Evolutionary conservation across 768 basidiomycete genomes (phyloP).

Genomic region (Suillus plorans): DNA sequence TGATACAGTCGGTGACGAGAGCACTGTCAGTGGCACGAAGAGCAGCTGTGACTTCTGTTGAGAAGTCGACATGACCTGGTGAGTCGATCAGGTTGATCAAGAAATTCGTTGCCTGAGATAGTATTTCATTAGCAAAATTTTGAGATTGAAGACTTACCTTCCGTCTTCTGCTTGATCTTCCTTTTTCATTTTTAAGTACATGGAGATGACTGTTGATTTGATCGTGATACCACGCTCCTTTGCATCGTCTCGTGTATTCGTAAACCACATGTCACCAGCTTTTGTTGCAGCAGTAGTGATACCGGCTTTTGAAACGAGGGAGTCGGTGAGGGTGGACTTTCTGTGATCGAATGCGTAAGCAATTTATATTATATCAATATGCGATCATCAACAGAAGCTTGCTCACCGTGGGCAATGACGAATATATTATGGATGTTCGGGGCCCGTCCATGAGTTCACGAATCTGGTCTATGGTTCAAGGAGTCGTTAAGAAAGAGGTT

Average conservation of each 20-base stretch:
- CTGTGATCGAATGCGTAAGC: constrained; percentile 88
- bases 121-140: constrained; percentile 11
- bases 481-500: background rate
- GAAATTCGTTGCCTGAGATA: constrained; percentile 77
- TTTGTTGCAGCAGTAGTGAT: constrained; percentile 88
- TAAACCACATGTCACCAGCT: constrained; percentile 96
- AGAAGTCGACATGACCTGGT: constrained; percentile 99
- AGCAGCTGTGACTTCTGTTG: constrained; percentile 98
- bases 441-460: constrained; percentile 85
- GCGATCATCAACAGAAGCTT: constrained; percentile 10
- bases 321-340: constrained; percentile 99
- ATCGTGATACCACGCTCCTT: constrained; percentile 99
- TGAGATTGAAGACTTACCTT: constrained; percentile 49
- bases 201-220: constrained; percentile 99
- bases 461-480: constrained; percentile 65
- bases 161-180: constrained; percentile 97
- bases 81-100: constrained; percentile 99
- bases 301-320: constrained; percentile 98
- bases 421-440: constrained; percentile 94
- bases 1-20: constrained; percentile 98
- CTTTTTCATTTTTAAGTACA: constrained; percentile 97
- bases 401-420: constrained; percentile 87
- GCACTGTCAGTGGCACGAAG: constrained; percentile 99
- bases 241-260: constrained; percentile 96
- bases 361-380: constrained; percentile 19